These are phyloP conservation scores for Clonostachys rhizophaga DNA, from an alignment of 2,329 filamentous ascomycete species.

Conservation along the genomic window DNA sequence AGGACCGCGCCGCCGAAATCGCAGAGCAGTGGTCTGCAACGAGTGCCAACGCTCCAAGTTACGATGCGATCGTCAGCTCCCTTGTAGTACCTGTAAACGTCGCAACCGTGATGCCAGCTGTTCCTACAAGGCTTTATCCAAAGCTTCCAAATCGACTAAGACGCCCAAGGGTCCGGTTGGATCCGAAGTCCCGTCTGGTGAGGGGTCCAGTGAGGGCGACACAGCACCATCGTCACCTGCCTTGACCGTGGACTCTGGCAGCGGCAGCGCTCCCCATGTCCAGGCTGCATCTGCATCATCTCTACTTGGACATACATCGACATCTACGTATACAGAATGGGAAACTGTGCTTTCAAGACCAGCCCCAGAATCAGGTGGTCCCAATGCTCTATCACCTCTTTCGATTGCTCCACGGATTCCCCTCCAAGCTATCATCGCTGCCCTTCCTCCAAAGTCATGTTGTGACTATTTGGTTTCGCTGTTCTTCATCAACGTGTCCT, in stretches of 20 bases:
- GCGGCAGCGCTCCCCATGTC: not conserved
- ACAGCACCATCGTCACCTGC: not conserved
- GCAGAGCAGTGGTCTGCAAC: slow-evolving; percentile 6
- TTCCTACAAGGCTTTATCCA: no score
- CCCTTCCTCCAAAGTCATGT: slow-evolving; percentile 2
- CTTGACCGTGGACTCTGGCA: not conserved
- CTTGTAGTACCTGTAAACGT: slow-evolving; percentile 7
- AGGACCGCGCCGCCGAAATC: not conserved
- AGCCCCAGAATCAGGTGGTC: not conserved
- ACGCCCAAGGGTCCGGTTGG: no score
- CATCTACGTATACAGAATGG: not conserved
- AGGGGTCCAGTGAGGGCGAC: not conserved
- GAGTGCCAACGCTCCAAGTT: slow-evolving; percentile 7
- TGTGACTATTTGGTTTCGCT: slow-evolving; percentile 6
- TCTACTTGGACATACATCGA: not conserved
- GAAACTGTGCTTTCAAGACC: not conserved
- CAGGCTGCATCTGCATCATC: not conserved
- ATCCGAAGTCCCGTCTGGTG: not conserved
- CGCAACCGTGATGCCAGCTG: not conserved
- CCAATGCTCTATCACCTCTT: no score
- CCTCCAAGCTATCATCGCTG: not conserved
- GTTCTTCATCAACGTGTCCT: slow-evolving; percentile 6
- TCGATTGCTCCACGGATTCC: not conserved
- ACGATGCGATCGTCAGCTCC: slow-evolving; percentile 8
- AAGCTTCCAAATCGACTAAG: no score